Conservation (phyloP, 2,329 filamentous ascomycete genomes). For the Stromatinia cepivora region DNA sequence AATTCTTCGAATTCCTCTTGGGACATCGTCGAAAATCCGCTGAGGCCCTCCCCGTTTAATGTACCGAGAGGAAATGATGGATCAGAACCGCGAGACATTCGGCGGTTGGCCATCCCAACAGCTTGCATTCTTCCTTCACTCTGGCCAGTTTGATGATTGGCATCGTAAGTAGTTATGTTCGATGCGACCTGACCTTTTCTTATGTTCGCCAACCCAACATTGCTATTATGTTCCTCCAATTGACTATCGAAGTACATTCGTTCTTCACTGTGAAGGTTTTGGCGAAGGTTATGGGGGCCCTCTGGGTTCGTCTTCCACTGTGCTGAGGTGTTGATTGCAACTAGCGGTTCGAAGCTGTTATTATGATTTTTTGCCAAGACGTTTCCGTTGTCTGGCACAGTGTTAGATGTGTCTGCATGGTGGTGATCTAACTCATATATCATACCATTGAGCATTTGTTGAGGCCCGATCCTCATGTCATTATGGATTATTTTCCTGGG, state of each 20-base stretch:
- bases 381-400: neutral
- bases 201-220: neutral
- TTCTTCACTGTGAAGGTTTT: neutral
- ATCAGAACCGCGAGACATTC: neutral
- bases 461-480: accelerated
- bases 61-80: neutral
- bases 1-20: neutral
- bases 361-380: neutral
- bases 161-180: too few relatives aligned
- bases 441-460: neutral
- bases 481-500: too few relatives aligned
- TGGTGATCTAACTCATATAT: neutral
- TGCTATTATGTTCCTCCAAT: neutral
- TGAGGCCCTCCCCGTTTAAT: too few relatives aligned
- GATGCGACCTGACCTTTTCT: neutral
- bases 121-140: neutral
- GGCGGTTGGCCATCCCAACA: neutral
- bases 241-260: neutral
- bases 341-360: neutral
- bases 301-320: neutral
- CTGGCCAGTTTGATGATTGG: neutral
- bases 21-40: too few relatives aligned
- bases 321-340: neutral
- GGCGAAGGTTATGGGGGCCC: too few relatives aligned
- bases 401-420: neutral